Conservation (phyloP, 306 rosid genomes). For the Oxytropis ochrocephala region DNA sequence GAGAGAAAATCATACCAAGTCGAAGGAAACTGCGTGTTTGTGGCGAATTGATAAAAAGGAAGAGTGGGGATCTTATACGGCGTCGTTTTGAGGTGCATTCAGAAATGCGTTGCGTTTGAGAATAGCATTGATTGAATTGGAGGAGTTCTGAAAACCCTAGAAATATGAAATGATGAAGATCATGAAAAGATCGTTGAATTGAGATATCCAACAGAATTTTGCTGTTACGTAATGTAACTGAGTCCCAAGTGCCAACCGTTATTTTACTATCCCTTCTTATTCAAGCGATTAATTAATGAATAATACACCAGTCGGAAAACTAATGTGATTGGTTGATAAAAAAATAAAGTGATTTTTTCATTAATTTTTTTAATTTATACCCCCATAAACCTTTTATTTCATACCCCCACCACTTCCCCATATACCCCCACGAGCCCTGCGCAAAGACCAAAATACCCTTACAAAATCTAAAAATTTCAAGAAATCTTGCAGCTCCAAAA, state of each 20-base stretch:
- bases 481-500: no score
- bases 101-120: not conserved
- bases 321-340: no score
- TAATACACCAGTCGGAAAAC: not conserved
- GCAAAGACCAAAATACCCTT: no score
- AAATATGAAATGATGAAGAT: not conserved
- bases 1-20: not conserved
- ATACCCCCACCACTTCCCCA: no score
- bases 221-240: not conserved
- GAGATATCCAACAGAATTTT: not conserved
- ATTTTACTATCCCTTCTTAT: not conserved
- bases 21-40: not conserved
- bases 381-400: no score
- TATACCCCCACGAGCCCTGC: no score
- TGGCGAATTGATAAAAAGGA: not conserved
- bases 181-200: not conserved
- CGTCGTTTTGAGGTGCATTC: slow-evolving; percentile 7
- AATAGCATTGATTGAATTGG: not conserved
- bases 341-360: no score
- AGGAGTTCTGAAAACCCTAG: slow-evolving; percentile 6
- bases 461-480: no score
- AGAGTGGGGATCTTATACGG: not conserved
- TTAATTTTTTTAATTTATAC: no score
- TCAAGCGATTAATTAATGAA: not conserved
- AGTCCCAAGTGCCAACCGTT: not conserved